Conservation (phyloP, 225 moss, liverwort and hornwort genomes). For the Neckera pumila region DNA sequence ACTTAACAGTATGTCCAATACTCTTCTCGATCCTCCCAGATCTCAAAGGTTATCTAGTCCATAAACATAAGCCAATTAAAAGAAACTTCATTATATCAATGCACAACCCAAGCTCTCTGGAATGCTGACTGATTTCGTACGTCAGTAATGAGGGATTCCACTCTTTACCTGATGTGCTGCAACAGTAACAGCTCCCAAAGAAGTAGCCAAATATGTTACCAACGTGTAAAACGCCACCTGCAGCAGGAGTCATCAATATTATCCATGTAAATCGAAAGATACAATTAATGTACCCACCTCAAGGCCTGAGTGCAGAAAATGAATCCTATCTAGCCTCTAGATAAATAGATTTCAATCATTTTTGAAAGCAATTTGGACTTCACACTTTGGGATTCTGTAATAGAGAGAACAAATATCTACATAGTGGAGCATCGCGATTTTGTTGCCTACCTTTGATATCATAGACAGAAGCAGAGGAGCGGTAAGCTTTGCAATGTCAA, state of each 20-base stretch:
- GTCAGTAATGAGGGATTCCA: not conserved
- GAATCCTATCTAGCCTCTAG: not conserved
- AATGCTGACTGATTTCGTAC: not conserved
- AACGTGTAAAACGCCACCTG: constrained; percentile 80
- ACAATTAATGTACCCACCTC: not conserved
- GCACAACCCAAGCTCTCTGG: not conserved
- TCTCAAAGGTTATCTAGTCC: not conserved
- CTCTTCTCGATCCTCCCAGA: not conserved
- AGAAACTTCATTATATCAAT: not conserved
- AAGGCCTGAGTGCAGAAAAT: not conserved
- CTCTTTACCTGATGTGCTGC: constrained; percentile 65
- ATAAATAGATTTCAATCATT: not conserved
- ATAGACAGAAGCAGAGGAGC: constrained; percentile 81
- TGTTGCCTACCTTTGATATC: constrained; percentile 69
- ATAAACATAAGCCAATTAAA: not conserved
- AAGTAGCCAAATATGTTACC: constrained; percentile 81
- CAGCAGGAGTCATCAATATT: not conserved
- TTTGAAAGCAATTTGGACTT: not conserved
- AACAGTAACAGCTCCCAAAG: constrained; percentile 67
- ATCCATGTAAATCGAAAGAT: not conserved
- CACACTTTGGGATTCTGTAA: not conserved
- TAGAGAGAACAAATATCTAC: not conserved
- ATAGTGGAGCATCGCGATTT: not conserved
- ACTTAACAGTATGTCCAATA: not conserved
- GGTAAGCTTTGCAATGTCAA: constrained; percentile 59